phyloP scores from a whole-genome alignment of 495 filamentous ascomycete species.

The Penicillium paxilli region DNA sequence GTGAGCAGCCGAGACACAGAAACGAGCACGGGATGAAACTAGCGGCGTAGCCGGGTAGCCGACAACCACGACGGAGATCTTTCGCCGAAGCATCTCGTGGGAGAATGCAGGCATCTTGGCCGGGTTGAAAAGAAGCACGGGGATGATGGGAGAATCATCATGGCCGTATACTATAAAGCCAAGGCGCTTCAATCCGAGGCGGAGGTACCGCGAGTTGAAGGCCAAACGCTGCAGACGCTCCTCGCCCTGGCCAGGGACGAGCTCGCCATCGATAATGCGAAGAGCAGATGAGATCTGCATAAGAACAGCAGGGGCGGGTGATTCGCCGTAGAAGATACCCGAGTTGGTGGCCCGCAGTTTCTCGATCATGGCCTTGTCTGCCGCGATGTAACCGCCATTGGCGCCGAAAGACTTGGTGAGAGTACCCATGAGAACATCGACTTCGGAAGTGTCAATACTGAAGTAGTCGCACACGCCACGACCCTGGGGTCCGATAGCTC shows the following conservation, averaged over 20 bases:
- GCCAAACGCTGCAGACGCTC: conserved; percentile 94
- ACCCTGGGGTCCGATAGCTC: conserved; percentile 83
- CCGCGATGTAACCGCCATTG: conserved; percentile 95
- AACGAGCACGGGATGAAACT: conserved; percentile 88
- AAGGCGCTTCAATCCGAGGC: conserved; percentile 92
- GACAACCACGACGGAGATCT: conserved; percentile 97
- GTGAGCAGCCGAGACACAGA: conserved; percentile 94
- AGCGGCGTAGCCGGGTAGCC: conserved; percentile 98
- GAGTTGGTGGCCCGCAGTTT: conserved; percentile 85
- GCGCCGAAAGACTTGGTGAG: conserved; percentile 98
- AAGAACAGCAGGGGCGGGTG: conserved; percentile 81
- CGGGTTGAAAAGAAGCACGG: conserved; percentile 89
- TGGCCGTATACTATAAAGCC: conserved; percentile 96
- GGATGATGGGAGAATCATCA: conserved; percentile 97
- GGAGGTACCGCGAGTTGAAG: conserved; percentile 97
- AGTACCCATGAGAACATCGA: conserved; percentile 98
- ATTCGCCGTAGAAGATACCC: conserved; percentile 83
- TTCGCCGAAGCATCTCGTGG: conserved; percentile 95
- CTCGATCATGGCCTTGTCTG: conserved; percentile 86
- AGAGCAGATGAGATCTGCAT: conserved; percentile 85
- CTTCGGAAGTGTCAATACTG: conserved; percentile 78
- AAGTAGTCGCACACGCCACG: conserved; percentile 98
- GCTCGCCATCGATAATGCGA: conserved; percentile 82
- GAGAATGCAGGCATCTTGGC: conserved; percentile 98
- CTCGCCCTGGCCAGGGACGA: conserved; percentile 88